A percentile compares a stretch with the other conserved stretches of the same genome.
Conservation (phyloP, 305 asterid species). For the Fraxinus sp. region DNA sequence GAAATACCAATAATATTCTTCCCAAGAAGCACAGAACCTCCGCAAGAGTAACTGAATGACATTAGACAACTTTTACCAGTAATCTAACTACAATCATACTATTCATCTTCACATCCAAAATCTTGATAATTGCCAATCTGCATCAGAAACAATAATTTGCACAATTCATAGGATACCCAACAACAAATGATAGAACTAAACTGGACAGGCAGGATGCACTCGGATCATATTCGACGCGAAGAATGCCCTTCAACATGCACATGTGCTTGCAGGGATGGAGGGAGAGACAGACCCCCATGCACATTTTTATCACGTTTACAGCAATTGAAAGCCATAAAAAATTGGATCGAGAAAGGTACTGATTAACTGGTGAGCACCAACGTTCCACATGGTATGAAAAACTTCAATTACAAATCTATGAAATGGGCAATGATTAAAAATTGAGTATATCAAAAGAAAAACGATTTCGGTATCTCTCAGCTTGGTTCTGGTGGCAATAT, state of each 20-base stretch:
- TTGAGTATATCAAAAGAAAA: not conserved
- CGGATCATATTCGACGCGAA: not conserved
- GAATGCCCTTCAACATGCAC: not conserved
- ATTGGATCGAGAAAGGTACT: too few species aligned
- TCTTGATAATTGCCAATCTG: not conserved
- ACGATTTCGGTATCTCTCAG: constrained; percentile 22
- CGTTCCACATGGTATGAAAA: too few species aligned
- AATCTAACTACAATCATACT: not conserved
- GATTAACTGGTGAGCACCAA: too few species aligned
- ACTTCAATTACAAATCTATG: not conserved
- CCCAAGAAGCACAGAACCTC: not conserved
- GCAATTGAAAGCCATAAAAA: too few species aligned
- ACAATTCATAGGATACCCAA: not conserved
- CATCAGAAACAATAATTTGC: not conserved
- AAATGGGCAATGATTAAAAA: not conserved
- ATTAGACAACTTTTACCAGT: not conserved
- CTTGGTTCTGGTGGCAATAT: constrained; percentile 81
- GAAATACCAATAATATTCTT: not conserved
- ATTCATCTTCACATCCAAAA: not conserved
- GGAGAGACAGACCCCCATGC: not conserved
- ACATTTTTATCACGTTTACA: too few species aligned
- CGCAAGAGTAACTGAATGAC: not conserved
- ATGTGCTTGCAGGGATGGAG: not conserved
- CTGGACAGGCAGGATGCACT: not conserved
- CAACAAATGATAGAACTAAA: not conserved